These are phyloP conservation scores for Hypoxylon rickii DNA, from an alignment of 495 filamentous ascomycete genomes.

Conservation along the genomic window DNA sequence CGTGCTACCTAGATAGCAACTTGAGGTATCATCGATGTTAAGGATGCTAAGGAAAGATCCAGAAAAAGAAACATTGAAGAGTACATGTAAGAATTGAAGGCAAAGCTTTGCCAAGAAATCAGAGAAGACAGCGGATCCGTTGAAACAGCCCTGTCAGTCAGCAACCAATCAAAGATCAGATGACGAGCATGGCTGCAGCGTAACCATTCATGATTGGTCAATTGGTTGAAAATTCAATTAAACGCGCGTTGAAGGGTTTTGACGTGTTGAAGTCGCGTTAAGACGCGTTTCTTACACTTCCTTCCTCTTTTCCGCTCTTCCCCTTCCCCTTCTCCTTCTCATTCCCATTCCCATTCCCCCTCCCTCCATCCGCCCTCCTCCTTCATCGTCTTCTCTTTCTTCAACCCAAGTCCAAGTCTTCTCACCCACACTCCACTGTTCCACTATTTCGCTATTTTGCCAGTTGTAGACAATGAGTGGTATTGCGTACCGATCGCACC, in stretches of 20 bases:
- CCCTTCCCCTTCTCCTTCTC: background rate
- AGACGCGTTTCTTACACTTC: slow-evolving; percentile 15
- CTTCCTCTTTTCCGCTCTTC: background rate
- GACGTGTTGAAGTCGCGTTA: slow-evolving; percentile 17
- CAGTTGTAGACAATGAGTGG: slow-evolving; percentile 8
- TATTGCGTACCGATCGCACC: slow-evolving; percentile 21
- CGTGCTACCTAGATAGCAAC: too few species aligned
- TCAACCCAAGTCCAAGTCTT: too few species aligned
- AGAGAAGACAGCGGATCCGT: slow-evolving; percentile 11
- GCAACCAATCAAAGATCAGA: slow-evolving; percentile 21
- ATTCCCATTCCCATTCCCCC: background rate
- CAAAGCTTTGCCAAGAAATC: slow-evolving; percentile 18
- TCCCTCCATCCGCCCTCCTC: background rate
- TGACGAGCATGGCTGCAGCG: slow-evolving; percentile 17
- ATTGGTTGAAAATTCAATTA: slow-evolving; percentile 15
- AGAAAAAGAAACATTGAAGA: slow-evolving; percentile 2
- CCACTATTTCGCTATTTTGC: too few species aligned
- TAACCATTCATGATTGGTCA: slow-evolving; percentile 15
- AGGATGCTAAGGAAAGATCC: background rate
- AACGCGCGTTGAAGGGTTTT: slow-evolving; percentile 12
- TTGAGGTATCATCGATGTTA: slow-evolving; percentile 4
- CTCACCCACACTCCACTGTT: slow-evolving; percentile 5
- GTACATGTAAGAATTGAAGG: background rate
- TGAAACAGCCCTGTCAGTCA: background rate
- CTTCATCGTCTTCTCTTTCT: background rate